Base-by-base conservation (phyloP, 768 basidiomycete genomes). In the Multifurca ochricompacta region DNA sequence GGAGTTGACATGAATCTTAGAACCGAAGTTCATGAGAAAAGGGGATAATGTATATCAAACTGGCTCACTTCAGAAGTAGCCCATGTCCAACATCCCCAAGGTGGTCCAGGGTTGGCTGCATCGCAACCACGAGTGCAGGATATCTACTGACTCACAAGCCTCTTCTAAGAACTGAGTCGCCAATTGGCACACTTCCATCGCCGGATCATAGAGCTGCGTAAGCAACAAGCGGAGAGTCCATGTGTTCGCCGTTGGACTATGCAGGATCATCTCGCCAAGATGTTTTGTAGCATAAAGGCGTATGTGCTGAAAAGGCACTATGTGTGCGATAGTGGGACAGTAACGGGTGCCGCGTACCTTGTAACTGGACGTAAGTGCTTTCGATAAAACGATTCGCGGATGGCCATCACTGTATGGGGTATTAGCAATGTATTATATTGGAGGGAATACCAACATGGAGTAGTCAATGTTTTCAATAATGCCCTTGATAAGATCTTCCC, bases 61-160 rank as follows among this genome's bases (percentile, higher is more conserved):
- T 6, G 54, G 31, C 82, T 56, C 60, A 96, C 92, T 92, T 86
- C 49, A 96, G 76, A 32, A 98, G 69, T 18, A 99, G 69, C 0
- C 87, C 82, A 66, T 94, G 88, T 0, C 94, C 95, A 36, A 93
- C 80, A 44, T 93, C 91, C 2, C 94, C 96, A 3, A 99, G 75
- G 70, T 98, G 93, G 63, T 98, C 94, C 71, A 98, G 78, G 11
- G 86, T 91, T 1, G 96, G 96, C 59, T 91, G 86, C 82, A 97
- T 87, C 65, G 89, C 85, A 3, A 99, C 94, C 3, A 98, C 91
- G 48, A 89, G 74, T 94, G 86, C 25, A 99, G 74, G 19, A 87
- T 80, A 36, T 89, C 87, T 61, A 83, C 80, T 10, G 82, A 77
- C 63, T 93, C 86, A 62, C 95, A 98, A 1, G 85, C 91, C 62